Conservation (phyloP, 495 filamentous ascomycete species). For the Polyplosphaeria fusca region DNA sequence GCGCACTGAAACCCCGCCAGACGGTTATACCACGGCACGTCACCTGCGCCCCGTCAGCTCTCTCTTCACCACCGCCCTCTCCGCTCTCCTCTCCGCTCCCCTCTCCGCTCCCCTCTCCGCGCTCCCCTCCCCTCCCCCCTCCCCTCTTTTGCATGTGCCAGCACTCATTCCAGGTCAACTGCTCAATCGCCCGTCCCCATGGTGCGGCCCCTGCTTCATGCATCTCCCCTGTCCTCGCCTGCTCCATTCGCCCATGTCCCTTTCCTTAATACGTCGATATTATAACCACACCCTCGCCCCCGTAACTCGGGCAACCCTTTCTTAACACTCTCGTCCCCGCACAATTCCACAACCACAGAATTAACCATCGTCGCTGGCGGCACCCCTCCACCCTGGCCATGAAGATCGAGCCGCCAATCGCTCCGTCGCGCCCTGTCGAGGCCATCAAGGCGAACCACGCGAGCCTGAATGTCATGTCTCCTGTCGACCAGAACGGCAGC, state of each 20-base stretch:
- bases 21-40: too few relatives aligned
- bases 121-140: not conserved
- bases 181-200: not conserved
- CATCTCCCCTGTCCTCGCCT: conserved; percentile 24
- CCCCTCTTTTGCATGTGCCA: not conserved
- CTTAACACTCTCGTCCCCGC: not conserved
- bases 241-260: conserved; percentile 6
- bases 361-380: not conserved
- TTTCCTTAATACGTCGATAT: not conserved
- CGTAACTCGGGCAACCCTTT: not conserved
- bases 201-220: conserved; percentile 9
- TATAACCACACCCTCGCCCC: conserved; percentile 5
- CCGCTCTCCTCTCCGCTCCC: too few relatives aligned
- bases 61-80: too few relatives aligned
- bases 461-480: conserved; percentile 59
- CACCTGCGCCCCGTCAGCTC: too few relatives aligned
- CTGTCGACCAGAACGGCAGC: conserved; percentile 91
- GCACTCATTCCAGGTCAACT: not conserved
- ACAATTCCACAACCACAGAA: not conserved
- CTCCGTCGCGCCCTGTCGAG: conserved; percentile 17
- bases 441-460: conserved; percentile 49
- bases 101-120: not conserved
- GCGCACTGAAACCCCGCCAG: conserved; percentile 11
- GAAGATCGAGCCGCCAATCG: conserved; percentile 25
- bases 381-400: conserved; percentile 20